phyloP scores from a whole-genome alignment of 139 green algal species.

The Zygnema circumcarinatum region DNA sequence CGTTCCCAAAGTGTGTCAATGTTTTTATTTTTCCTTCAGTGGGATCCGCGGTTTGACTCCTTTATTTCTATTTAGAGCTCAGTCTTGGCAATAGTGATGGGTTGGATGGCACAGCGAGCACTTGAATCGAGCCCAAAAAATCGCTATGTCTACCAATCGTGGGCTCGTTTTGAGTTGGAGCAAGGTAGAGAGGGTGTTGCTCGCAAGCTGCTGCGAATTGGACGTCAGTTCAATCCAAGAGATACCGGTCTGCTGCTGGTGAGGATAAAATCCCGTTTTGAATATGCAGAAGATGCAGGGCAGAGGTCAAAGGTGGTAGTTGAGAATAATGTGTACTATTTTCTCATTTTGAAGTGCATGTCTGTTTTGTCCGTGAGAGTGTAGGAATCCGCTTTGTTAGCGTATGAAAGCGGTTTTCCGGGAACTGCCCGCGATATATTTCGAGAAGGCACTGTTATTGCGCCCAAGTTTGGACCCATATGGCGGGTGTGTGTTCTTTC shows the following conservation, averaged over 20 bases:
- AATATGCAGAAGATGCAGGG: too few relatives aligned
- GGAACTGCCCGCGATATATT: constrained; percentile 55
- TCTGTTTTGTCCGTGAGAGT: neutral
- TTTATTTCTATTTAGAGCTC: too few relatives aligned
- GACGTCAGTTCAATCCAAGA: constrained; percentile 76
- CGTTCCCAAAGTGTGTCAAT: too few relatives aligned
- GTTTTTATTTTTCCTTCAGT: too few relatives aligned
- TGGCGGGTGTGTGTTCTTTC: constrained; percentile 53
- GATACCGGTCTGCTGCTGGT: constrained; percentile 87
- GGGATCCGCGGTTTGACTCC: too few relatives aligned
- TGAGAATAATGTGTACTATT: too few relatives aligned
- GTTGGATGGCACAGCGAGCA: constrained; percentile 61
- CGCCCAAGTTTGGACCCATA: constrained; percentile 56
- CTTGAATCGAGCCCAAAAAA: constrained; percentile 73
- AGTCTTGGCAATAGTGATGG: too few relatives aligned
- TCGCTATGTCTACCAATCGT: constrained; percentile 68
- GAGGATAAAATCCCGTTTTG: constrained; percentile 10
- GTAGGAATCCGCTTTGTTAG: constrained; percentile 40
- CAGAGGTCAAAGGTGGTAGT: too few relatives aligned
- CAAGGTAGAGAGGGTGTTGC: constrained; percentile 19
- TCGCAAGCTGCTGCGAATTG: constrained; percentile 76
- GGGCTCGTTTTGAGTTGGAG: constrained; percentile 34
- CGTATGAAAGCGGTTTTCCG: constrained; percentile 35
- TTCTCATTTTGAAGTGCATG: neutral
- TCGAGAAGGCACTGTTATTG: constrained; percentile 22